Base-by-base conservation (phyloP, 164 flowering plant species). In the Stephania cephalantha region DNA sequence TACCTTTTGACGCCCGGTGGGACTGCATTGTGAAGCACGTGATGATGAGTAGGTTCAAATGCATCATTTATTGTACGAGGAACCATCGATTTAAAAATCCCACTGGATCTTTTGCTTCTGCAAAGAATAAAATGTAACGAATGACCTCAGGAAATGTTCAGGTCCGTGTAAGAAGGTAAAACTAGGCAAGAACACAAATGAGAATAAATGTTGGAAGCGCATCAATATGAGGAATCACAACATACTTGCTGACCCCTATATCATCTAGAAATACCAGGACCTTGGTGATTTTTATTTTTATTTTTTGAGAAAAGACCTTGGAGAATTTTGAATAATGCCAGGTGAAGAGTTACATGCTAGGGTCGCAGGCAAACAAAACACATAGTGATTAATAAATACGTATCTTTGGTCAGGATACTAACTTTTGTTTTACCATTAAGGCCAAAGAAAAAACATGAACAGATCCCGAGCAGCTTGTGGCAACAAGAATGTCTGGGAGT, bases 401-500 rank as follows among this genome's bases (percentile, higher is more conserved):
- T 2, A 15, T 45, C 20, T 9, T 5, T 29, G 30, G 70, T 1
- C 44, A 8, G 63, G 30, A 76, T 12, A 29, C 46, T 74, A 73
- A 92, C 98, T 95, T 91, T 68, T 86, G 90, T 73, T 81, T 81
- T 74, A 83, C 66, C 70, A 85, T 83, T 69, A 79, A 81, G 9
- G 89, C 89, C 76, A 91, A 88, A 70, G 85, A 82, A 75, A 94
- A 94, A 69, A 85, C 85, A 81, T 94, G 98, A 72, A 89, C 81
- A 80, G 98, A 89, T 52, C 98, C 98, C 1, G 98, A 91, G 68
- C 90, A 89, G 82, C 97, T 92, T 61, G 93, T 84, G 46, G 95
- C 98, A 35, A 85, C 83, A 77, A 94, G 90, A 81, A 92, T 81
- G 77, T 91, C 95, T 69, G 97, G 97, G 81, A 90, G 83, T 79